Evolutionary conservation across 2,329 filamentous ascomycete species (phyloP).

Genomic region (Zelopaecilomyces penicillatus): DNA sequence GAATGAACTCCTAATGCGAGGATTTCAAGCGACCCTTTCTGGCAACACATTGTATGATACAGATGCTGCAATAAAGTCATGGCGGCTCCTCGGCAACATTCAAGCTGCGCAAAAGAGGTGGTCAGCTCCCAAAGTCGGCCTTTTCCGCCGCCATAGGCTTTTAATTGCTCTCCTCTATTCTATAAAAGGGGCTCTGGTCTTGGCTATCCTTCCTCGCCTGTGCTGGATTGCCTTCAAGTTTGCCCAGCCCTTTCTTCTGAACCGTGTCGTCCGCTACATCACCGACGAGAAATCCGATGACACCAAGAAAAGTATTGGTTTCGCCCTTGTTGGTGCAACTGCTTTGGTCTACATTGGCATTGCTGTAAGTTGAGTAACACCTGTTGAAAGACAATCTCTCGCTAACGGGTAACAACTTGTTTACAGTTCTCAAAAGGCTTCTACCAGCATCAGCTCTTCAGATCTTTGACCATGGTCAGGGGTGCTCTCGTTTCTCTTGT

Average conservation of each 20-base stretch:
- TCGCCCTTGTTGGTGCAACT: slow-evolving; percentile 31
- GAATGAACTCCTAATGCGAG: slow-evolving; percentile 18
- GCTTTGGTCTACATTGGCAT: slow-evolving; percentile 31
- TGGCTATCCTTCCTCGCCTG: slow-evolving; percentile 15
- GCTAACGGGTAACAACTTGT: too few relatives aligned
- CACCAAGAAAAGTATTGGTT: slow-evolving; percentile 21
- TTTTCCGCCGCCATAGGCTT: not conserved
- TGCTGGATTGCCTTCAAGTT: slow-evolving; percentile 30
- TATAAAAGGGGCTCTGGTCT: not conserved
- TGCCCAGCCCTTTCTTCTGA: slow-evolving; percentile 34
- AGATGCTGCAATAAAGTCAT: slow-evolving; percentile 21
- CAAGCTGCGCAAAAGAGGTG: not conserved
- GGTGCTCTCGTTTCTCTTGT: slow-evolving; percentile 20
- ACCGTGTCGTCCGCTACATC: slow-evolving; percentile 22
- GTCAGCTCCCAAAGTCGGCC: not conserved
- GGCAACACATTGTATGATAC: slow-evolving; percentile 25
- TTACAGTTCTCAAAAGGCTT: slow-evolving; percentile 12
- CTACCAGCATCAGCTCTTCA: slow-evolving; percentile 18
- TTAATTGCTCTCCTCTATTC: not conserved
- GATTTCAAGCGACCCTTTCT: slow-evolving; percentile 18
- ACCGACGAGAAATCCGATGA: slow-evolving; percentile 13
- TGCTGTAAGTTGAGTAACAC: slow-evolving; percentile 20
- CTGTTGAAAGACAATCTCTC: not conserved
- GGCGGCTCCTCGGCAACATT: not conserved
- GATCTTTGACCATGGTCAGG: slow-evolving; percentile 22